These are phyloP conservation scores for Aspergillus wentii DNA, from an alignment of 495 filamentous ascomycete species.

Conservation along the genomic window DNA sequence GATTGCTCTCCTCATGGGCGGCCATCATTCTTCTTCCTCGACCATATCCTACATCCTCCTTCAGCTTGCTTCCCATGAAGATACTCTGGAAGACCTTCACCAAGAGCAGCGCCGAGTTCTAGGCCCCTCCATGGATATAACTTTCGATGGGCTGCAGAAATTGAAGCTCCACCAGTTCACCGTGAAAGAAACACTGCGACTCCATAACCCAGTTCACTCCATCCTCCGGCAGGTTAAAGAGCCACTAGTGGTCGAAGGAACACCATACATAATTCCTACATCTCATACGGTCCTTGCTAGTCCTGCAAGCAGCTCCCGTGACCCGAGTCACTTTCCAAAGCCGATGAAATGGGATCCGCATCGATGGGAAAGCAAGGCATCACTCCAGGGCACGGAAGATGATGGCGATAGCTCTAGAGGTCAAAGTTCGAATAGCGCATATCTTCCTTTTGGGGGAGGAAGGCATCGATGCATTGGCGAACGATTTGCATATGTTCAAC, in stretches of 20 bases:
- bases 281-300: conserved; percentile 74
- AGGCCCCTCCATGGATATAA: conserved; percentile 41
- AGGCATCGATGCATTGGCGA: conserved; percentile 95
- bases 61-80: conserved; percentile 66
- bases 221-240: conserved; percentile 82
- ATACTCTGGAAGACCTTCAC: conserved; percentile 70
- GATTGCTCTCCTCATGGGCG: conserved; percentile 86
- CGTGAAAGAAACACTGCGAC: conserved; percentile 75
- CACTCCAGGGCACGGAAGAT: conserved; percentile 49
- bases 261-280: conserved; percentile 71
- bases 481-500: conserved; percentile 92
- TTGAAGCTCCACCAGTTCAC: conserved; percentile 63
- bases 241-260: conserved; percentile 73
- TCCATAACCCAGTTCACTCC: conserved; percentile 78
- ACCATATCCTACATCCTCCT: conserved; percentile 79
- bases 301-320: conserved; percentile 69
- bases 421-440: conserved; percentile 82
- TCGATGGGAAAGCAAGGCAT: conserved; percentile 67
- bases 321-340: conserved; percentile 72
- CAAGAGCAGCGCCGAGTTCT: conserved; percentile 64
- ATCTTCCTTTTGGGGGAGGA: conserved; percentile 92
- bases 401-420: conserved; percentile 90
- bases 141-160: conserved; percentile 58
- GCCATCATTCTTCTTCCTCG: conserved; percentile 82
- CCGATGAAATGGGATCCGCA: conserved; percentile 80